phyloP scores from a whole-genome alignment of 2,329 filamentous ascomycete species.

The Diaporthe vaccinii region DNA sequence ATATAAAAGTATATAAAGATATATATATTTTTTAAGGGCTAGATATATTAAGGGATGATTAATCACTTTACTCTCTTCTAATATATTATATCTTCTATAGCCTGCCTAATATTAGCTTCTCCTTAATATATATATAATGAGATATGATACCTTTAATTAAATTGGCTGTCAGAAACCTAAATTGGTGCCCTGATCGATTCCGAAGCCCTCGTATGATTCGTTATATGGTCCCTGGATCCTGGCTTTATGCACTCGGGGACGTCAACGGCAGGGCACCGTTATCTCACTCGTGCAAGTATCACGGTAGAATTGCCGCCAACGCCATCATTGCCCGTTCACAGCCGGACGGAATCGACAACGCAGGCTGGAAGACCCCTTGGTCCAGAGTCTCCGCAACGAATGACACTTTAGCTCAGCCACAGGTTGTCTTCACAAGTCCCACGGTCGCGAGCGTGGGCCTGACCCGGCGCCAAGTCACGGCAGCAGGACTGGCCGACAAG shows the following conservation, averaged over 20 bases:
- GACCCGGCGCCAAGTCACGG: not conserved
- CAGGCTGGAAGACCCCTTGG: not conserved
- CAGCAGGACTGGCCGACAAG: not conserved
- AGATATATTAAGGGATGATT: too few species aligned
- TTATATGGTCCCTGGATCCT: not conserved
- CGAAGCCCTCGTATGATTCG: too few species aligned
- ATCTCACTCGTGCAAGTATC: not conserved
- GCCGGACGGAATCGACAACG: not conserved
- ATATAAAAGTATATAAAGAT: too few species aligned
- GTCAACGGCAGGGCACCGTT: not conserved
- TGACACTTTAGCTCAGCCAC: not conserved
- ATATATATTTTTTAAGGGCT: too few species aligned
- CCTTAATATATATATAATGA: too few species aligned
- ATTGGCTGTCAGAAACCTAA: too few species aligned
- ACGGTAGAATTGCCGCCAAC: conserved; percentile 4
- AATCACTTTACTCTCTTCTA: too few species aligned
- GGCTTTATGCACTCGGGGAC: conserved; percentile 5
- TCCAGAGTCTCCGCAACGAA: not conserved
- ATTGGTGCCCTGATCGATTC: too few species aligned
- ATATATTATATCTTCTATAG: too few species aligned
- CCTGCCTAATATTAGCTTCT: too few species aligned
- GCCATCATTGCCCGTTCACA: not conserved
- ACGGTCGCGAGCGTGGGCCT: not conserved
- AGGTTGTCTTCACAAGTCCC: not conserved
- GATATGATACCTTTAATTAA: too few species aligned